phyloP scores from a whole-genome alignment of 2,329 filamentous ascomycete genomes.

The Diaporthe aspalathi region DNA sequence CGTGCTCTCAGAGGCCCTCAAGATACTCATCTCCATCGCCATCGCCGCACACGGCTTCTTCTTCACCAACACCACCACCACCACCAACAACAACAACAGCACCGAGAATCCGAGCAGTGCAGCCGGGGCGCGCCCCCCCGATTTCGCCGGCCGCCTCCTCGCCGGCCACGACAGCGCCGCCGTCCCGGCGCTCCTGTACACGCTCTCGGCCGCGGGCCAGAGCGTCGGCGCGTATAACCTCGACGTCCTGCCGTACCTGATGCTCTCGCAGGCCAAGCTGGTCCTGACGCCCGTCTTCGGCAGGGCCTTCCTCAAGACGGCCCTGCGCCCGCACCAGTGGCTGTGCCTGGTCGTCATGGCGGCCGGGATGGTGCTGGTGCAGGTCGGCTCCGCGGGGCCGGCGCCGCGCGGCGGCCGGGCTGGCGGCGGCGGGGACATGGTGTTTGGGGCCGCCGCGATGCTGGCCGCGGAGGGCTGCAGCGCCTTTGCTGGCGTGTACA shows the following conservation, averaged over 20 bases:
- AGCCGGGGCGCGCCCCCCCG: neutral
- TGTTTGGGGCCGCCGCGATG: neutral
- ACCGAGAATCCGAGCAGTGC: neutral
- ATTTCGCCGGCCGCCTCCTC: neutral
- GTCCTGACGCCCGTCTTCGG: conserved; percentile 10
- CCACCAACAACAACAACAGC: neutral
- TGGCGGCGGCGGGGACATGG: neutral
- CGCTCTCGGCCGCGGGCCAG: neutral
- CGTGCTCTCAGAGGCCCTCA: conserved; percentile 2
- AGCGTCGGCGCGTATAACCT: conserved; percentile 2
- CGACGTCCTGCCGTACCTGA: conserved; percentile 10
- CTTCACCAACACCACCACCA: no score
- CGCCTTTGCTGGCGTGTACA: neutral
- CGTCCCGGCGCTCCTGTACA: conserved; percentile 2
- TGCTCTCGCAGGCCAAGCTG: conserved; percentile 16
- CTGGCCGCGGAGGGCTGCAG: neutral
- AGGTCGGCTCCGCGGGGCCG: neutral
- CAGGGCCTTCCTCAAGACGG: neutral
- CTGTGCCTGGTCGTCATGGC: conserved; percentile 10
- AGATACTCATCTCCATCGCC: neutral
- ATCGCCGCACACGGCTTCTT: neutral
- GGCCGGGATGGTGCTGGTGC: neutral
- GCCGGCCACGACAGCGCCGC: neutral
- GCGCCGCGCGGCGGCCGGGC: neutral
- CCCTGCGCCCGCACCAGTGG: conserved; percentile 9